phyloP scores from a whole-genome alignment of 2,329 filamentous ascomycete genomes.

The Exophiala mesophila region DNA sequence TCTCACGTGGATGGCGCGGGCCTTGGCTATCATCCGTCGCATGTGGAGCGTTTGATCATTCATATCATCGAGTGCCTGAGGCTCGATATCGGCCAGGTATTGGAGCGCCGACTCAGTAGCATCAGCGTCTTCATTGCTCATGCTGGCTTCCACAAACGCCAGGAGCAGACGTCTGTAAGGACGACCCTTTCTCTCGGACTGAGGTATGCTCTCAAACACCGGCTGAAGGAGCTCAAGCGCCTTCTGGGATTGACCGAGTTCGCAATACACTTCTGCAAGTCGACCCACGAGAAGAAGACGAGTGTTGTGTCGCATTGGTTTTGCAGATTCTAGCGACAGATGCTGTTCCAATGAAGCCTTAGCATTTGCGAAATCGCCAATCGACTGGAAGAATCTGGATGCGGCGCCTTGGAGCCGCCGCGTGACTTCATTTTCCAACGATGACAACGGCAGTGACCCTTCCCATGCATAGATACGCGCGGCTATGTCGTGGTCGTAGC shows the following conservation, averaged over 20 bases:
- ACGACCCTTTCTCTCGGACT: neutral
- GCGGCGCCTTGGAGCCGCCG: too few relatives aligned
- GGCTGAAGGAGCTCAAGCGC: slow-evolving; percentile 1
- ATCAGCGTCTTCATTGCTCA: neutral
- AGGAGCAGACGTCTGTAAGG: neutral
- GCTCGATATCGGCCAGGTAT: too few relatives aligned
- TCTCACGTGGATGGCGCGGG: neutral
- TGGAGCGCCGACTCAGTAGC: neutral
- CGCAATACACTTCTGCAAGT: slow-evolving; percentile 3
- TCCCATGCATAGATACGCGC: too few relatives aligned
- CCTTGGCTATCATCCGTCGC: neutral
- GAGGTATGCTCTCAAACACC: neutral
- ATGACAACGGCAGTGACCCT: too few relatives aligned
- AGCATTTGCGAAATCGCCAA: too few relatives aligned
- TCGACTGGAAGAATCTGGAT: too few relatives aligned
- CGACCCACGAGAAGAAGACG: too few relatives aligned
- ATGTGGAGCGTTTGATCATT: neutral
- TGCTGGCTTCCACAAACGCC: neutral
- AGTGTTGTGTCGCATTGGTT: too few relatives aligned
- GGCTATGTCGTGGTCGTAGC: too few relatives aligned
- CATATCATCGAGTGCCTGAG: neutral
- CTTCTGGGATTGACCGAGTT: neutral
- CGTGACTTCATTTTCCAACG: too few relatives aligned
- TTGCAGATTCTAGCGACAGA: too few relatives aligned
- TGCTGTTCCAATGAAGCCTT: too few relatives aligned